phyloP scores from a whole-genome alignment of 2,329 filamentous ascomycete species.

The Pyrenophora teres region DNA sequence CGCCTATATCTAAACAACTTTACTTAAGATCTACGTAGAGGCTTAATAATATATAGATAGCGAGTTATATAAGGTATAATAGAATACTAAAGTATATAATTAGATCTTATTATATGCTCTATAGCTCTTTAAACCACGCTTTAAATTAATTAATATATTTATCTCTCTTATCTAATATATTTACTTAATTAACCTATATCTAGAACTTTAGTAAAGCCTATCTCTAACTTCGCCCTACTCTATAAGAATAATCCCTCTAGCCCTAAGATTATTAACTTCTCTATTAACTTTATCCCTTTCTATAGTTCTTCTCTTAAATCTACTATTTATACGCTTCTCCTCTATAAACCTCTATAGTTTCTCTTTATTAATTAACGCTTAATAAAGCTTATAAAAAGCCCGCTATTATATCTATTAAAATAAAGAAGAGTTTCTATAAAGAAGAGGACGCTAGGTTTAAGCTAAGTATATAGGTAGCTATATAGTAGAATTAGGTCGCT shows the following conservation, averaged over 20 bases:
- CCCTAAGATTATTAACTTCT: too few species aligned
- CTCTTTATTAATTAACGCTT: neutral
- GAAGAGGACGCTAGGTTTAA: neutral
- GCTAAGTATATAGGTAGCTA: too few species aligned
- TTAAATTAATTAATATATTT: neutral
- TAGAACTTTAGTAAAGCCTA: conserved; percentile 2
- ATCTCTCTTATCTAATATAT: neutral
- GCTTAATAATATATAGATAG: too few species aligned
- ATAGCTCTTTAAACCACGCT: neutral
- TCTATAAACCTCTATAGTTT: neutral
- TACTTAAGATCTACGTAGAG: too few species aligned
- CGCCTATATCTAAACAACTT: too few species aligned
- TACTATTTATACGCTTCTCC: neutral
- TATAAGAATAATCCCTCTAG: too few species aligned
- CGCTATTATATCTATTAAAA: conserved; percentile 1
- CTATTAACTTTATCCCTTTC: too few species aligned
- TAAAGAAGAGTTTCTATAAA: neutral
- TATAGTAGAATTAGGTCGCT: neutral
- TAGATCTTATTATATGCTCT: neutral
- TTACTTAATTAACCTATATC: neutral
- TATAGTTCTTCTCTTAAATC: neutral
- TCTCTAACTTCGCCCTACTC: neutral
- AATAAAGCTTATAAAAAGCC: conserved; percentile 2
- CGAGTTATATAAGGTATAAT: too few species aligned
- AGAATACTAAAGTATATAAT: too few species aligned